Evolutionary conservation across 129 eudicot species (phyloP).

Genomic region (Centella asiatica): DNA sequence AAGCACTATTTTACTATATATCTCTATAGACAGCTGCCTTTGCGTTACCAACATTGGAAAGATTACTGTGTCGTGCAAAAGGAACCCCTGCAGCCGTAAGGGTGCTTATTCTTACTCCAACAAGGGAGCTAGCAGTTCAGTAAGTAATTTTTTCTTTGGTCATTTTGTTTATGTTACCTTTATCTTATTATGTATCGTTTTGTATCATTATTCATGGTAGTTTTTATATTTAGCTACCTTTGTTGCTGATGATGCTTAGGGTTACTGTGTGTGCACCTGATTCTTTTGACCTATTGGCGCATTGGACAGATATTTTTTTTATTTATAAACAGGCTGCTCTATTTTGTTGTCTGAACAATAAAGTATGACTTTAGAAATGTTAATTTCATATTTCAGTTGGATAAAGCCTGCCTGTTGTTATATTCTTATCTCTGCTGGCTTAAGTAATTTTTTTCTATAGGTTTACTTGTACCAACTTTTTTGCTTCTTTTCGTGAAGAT

Average conservation of each 20-base stretch:
- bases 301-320: too few species aligned
- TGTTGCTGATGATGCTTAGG: too few species aligned
- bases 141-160: conserved; percentile 24
- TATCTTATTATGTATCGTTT: not conserved
- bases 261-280: too few species aligned
- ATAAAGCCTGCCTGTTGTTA: too few species aligned
- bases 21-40: conserved; percentile 90
- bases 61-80: conserved; percentile 78
- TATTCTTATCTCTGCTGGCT: too few species aligned
- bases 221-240: too few species aligned
- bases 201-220: too few species aligned
- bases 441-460: not conserved
- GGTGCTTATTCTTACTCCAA: conserved; percentile 93
- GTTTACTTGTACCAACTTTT: not conserved
- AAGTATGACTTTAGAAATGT: too few species aligned
- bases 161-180: not conserved
- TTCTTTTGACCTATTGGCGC: too few species aligned
- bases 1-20: not conserved
- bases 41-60: conserved; percentile 85
- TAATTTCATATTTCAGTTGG: too few species aligned
- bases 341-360: too few species aligned
- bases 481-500: not conserved
- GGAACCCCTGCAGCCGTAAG: conserved; percentile 74
- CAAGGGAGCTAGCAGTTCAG: conserved; percentile 98
- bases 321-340: too few species aligned